Percentiles rank a stretch among this genome's conserved stretches.
Conservation (phyloP, 495 filamentous ascomycete genomes). For the Neurospora sp. region DNA sequence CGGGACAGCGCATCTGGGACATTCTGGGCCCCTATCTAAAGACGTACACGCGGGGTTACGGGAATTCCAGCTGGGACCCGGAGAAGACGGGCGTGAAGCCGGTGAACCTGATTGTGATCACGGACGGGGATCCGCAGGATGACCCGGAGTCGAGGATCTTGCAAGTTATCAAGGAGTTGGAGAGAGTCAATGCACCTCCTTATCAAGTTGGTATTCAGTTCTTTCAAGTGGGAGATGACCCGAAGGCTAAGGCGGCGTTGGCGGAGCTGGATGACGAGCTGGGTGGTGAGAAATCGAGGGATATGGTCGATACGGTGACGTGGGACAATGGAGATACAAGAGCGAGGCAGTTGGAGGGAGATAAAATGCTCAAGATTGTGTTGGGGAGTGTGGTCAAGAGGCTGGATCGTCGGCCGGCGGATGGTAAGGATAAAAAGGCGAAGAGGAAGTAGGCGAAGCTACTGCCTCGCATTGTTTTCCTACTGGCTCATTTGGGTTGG, state of each 20-base stretch:
- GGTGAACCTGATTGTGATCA: constrained; percentile 88
- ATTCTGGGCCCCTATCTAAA: constrained; percentile 63
- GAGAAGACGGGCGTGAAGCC: constrained; percentile 49
- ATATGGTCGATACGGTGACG: constrained; percentile 91
- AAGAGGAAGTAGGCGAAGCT: neutral
- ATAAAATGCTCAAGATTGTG: constrained; percentile 75
- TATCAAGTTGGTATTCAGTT: constrained; percentile 95
- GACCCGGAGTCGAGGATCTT: constrained; percentile 59
- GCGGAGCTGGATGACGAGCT: constrained; percentile 73
- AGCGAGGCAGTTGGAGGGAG: constrained; percentile 29
- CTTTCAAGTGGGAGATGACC: constrained; percentile 84
- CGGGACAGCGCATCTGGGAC: constrained; percentile 58
- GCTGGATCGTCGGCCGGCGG: constrained; percentile 37
- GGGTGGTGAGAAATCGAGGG: constrained; percentile 49
- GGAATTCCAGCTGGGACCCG: constrained; percentile 27
- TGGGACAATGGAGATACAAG: constrained; percentile 42
- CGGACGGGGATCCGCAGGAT: constrained; percentile 79
- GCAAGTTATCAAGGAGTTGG: constrained; percentile 56
- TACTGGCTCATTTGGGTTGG: neutral
- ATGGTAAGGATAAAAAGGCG: neutral
- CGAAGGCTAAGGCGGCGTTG: constrained; percentile 51
- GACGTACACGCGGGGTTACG: constrained; percentile 17
- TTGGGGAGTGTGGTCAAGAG: constrained; percentile 61
- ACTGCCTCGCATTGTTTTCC: neutral
- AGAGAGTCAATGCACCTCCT: constrained; percentile 58